Percentiles rank a stretch among this genome's conserved stretches.
Conservation (phyloP, 2,329 filamentous ascomycete species). For the Geosmithia putterillii region DNA sequence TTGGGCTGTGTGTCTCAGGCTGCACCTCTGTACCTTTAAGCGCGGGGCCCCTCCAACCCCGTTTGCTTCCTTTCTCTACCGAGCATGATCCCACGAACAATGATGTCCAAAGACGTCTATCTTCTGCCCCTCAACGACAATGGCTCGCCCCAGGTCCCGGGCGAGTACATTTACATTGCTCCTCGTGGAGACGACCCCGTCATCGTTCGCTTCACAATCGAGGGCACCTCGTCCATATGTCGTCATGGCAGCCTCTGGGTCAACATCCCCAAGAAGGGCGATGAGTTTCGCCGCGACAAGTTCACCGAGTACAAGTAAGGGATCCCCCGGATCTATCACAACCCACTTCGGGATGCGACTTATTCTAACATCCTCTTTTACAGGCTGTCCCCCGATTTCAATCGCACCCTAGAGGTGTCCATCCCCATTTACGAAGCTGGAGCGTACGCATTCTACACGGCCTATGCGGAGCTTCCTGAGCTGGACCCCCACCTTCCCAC, state of each 20-base stretch:
- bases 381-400: slow-evolving; percentile 86
- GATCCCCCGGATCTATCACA: neutral
- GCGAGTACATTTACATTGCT: slow-evolving; percentile 85
- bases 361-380: neutral
- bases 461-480: slow-evolving; percentile 75
- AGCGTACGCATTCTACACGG: slow-evolving; percentile 89
- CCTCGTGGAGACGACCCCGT: slow-evolving; percentile 63
- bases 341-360: neutral
- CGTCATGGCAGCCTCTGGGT: slow-evolving; percentile 91
- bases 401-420: slow-evolving; percentile 79
- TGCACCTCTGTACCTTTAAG: too few species aligned
- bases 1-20: neutral
- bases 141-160: slow-evolving; percentile 79
- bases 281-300: slow-evolving; percentile 61
- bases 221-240: slow-evolving; percentile 92
- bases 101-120: slow-evolving; percentile 65
- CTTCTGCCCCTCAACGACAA: slow-evolving; percentile 83
- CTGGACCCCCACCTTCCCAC: slow-evolving; percentile 23
- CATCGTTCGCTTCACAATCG: slow-evolving; percentile 75
- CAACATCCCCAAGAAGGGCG: slow-evolving; percentile 73
- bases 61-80: slow-evolving; percentile 13
- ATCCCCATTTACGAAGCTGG: slow-evolving; percentile 73
- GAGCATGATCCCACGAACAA: slow-evolving; percentile 47
- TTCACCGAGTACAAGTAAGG: slow-evolving; percentile 86
- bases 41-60: slow-evolving; percentile 4